Conservation (phyloP, 805 yeast genomes). For the Isabelozyma heimii region DNA sequence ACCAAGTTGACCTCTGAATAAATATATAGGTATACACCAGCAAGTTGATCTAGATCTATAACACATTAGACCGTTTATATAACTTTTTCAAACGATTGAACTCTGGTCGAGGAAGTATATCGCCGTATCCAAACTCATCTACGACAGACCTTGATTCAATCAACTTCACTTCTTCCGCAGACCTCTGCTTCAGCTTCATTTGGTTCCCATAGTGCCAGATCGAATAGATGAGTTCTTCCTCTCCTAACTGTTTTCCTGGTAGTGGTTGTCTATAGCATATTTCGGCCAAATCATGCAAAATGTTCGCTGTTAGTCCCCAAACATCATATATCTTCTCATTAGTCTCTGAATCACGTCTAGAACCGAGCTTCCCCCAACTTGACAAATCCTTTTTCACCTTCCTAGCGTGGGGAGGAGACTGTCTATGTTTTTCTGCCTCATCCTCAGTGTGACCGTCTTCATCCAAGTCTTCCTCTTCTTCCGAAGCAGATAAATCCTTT, state of each 20-base stretch:
- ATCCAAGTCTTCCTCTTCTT: constrained; percentile 38
- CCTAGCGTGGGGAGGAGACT: constrained; percentile 1
- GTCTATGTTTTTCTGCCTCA: constrained; percentile 10
- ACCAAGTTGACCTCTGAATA: no score
- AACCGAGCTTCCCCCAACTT: constrained; percentile 40
- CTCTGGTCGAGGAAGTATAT: constrained; percentile 44
- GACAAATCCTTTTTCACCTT: constrained; percentile 13
- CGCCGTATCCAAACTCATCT: constrained; percentile 42
- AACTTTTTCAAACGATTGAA: constrained; percentile 39
- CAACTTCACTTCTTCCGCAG: constrained; percentile 54
- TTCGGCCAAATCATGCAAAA: constrained; percentile 66
- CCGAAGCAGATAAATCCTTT: constrained; percentile 54
- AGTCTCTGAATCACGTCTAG: constrained; percentile 34
- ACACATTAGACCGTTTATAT: constrained; percentile 22
- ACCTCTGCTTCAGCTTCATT: constrained; percentile 46
- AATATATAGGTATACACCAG: no score
- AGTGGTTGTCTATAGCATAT: constrained; percentile 36
- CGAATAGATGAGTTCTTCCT: constrained; percentile 64
- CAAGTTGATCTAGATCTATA: background rate
- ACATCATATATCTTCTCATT: constrained; percentile 59
- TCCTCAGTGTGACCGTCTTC: constrained; percentile 3
- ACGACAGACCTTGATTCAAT: constrained; percentile 28
- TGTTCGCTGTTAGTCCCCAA: constrained; percentile 83
- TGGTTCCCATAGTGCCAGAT: constrained; percentile 54
- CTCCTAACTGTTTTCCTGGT: constrained; percentile 41